Evolutionary conservation across 805 yeast species (phyloP), one percentile per base, ranked within the genome.

Genomic region (Myxozyma vanderwaltii): DNA sequence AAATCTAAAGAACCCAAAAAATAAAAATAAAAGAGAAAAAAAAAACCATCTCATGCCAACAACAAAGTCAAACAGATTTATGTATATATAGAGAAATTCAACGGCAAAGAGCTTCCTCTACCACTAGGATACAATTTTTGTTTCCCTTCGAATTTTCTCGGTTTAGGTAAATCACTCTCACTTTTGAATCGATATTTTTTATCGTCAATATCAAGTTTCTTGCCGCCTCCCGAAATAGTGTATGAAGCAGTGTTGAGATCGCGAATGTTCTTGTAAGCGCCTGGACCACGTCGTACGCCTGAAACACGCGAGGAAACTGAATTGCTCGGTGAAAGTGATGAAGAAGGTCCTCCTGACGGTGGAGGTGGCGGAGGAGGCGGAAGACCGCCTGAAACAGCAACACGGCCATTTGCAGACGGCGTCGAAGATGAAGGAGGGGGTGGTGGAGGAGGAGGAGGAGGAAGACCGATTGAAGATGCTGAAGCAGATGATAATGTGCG

Each of bases 111-210:
- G 29, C 91, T 83, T 2, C 98, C 98, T 67, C 96, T 81, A 13
- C 98, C 98, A 74, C 96, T 89, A 17, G 98, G 97, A 75, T 94
- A 94, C 64, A 91, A 76, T 71, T 92, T 91, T 59, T 81, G 81
- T 48, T 80, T 80, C 2, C 85, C 88, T 53, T 81, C 84, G 69
- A 88, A 90, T 51, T 81, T 80, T 65, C 98, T 79, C n/a, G 99
- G 98, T 66, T 83, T 84, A 0, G 99, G 98, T 46, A 94, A 76
- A 24, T 89, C 86, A 44, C 75, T 73, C 17, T 81, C 79, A 70
- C 88, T 88, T 2, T 76, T 70, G 77, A 89, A 91, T 64, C 79
- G 81, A 77, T 86, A 91, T 67, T 91, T 76, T n/a, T 77, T 72
- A 70, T 88, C 94, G 66, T 89, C 89, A 51, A 90, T 88, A 3